phyloP scores from a whole-genome alignment of 2,329 filamentous ascomycete genomes.

The Aspergillus fructus region DNA sequence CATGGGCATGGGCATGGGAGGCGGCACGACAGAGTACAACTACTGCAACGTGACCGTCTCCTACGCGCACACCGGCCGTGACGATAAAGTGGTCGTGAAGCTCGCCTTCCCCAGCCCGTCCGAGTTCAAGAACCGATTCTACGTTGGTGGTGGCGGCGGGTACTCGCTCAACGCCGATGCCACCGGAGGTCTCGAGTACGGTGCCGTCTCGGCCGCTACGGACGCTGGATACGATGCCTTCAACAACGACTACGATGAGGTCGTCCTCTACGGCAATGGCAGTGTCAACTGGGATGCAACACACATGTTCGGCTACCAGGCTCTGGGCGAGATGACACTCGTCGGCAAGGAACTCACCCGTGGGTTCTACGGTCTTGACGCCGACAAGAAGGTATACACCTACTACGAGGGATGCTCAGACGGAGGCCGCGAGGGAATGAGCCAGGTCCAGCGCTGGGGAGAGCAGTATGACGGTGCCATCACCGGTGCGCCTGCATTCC shows the following conservation, averaged over 20 bases:
- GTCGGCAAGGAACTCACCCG: conserved; percentile 47
- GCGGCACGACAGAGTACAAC: conserved; percentile 15
- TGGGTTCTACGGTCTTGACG: conserved; percentile 40
- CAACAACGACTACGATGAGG: conserved; percentile 34
- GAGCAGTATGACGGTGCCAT: conserved; percentile 50
- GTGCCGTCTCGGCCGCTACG: conserved; percentile 43
- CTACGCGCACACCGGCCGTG: conserved; percentile 44
- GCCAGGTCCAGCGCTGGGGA: conserved; percentile 52
- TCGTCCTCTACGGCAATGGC: conserved; percentile 49
- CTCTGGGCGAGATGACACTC: conserved; percentile 52
- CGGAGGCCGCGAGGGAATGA: conserved; percentile 54
- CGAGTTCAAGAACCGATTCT: conserved; percentile 48
- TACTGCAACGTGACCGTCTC: conserved; percentile 45
- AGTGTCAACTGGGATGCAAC: conserved; percentile 38
- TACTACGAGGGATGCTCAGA: conserved; percentile 59
- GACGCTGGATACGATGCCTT: conserved; percentile 49
- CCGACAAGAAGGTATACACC: conserved; percentile 32
- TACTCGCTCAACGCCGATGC: conserved; percentile 40
- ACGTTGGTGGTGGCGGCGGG: conserved; percentile 47
- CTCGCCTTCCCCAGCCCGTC: conserved; percentile 36
- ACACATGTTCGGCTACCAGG: conserved; percentile 46
- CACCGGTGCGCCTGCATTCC: conserved; percentile 49
- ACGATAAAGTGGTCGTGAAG: conserved; percentile 39
- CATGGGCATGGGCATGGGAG: conserved; percentile 19
- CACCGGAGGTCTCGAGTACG: conserved; percentile 45